Evolutionary conservation across 257 asterid species (phyloP), one percentile per base, ranked within the genome.

Genomic region (Prunella vulgaris): DNA sequence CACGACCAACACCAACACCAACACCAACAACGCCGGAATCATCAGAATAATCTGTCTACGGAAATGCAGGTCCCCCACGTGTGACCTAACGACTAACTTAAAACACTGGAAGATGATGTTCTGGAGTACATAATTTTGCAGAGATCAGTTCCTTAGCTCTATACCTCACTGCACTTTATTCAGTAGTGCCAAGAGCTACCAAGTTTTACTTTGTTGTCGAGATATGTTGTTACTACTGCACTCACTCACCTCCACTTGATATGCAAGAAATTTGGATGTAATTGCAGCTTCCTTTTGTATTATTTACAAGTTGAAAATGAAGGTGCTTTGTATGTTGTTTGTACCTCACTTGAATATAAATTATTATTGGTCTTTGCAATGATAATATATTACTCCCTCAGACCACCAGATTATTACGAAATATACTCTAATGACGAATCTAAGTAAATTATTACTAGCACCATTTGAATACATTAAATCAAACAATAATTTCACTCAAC

Each of bases 51-150:
- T 69, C 78, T 67, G 42, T 80, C 59, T 48, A 66, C 74, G 57
- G 57, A 79, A 56, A 72, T 74, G 73, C 64, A 73, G 56, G 6
- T 4, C 20, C 84, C 64, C 72, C 68, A 49, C 40, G 72, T 49
- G 10, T 77, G 28, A 53, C 65, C 17, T 21, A 57, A 1, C 17
- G n/a, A 52, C 57, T 1, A 5, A 25, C 38, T 8, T 44, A 32
- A 25, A 51, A 18, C 22, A 20, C 18, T 21, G n/a, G n/a, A 54
- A 38, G 60, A 65, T 42, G 40, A 13, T 46, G 6, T 32, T 75
- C n/a, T n/a, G 18, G 53, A 14, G 53, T 46, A 46, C 53, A 46
- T 46, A 46, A 46, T 46, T 46, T 40, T 63, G 53, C 53, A 32
- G 71, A 44, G 10, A 32, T 37, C 38, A 21, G 9, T 60, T 46